Evolutionary conservation across 192 early-diverging fungal genomes (phyloP), one percentile per base, ranked within the genome.

Genomic region (Piromyces sp.): DNA sequence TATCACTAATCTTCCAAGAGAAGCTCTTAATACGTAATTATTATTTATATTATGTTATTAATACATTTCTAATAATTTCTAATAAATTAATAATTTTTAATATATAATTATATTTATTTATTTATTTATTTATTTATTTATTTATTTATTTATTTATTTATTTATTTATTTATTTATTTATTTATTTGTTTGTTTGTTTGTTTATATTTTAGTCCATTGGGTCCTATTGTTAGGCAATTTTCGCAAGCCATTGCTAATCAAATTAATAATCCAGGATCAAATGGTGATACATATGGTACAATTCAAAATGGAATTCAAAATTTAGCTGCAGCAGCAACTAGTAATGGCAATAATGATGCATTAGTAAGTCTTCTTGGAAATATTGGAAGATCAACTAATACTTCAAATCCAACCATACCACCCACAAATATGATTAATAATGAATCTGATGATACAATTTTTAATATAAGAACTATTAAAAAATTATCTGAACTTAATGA

Each of bases 1-100:
- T 58, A 97, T 97, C 37, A 93, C 89, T 15, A 89, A 88, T 28
- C 84, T 96, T 37, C 94, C 94, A 12, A 88, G 88, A 13, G 93
- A 92, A 79, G 90, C 90, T 79, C 80, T 93, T 80, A 86, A 84
- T 80, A 93, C 92, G 84, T 87, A 85, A 81, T 58, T 83, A 17
- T 17, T n/a, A n/a, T n/a, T n/a, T n/a, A n/a, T n/a, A n/a, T n/a
- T n/a, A n/a, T n/a, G n/a, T n/a, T n/a, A n/a, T n/a, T n/a, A n/a
- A n/a, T n/a, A n/a, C n/a, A n/a, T n/a, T n/a, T n/a, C n/a, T n/a
- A n/a, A n/a, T n/a, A n/a, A n/a, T n/a, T n/a, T n/a, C n/a, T n/a
- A n/a, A n/a, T n/a, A n/a, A n/a, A n/a, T n/a, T n/a, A n/a, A n/a
- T n/a, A n/a, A n/a, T n/a, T n/a, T n/a, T n/a, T n/a, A n/a, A n/a